Base-by-base conservation (phyloP, 257 asterid genomes). In the Striga asiatica region DNA sequence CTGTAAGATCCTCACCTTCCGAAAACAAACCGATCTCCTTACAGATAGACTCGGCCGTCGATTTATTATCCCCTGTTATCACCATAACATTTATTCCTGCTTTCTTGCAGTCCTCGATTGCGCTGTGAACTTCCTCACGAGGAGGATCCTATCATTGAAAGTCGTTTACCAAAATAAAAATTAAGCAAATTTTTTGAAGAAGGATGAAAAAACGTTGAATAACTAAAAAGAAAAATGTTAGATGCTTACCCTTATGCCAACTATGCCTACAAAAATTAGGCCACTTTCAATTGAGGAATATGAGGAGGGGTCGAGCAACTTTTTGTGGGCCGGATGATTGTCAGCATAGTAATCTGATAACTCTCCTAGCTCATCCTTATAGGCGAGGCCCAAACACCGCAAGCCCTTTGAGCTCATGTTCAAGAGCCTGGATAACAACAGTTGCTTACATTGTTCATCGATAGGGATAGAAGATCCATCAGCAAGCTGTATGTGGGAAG, bases 31-130 rank as follows among this genome's bases (percentile, higher is more conserved):
- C 53, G 34, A 89, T 86, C 66, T 89, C 97, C 59, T 60, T 73
- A 54, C 97, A 85, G 39, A 89, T 80, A 17, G 96, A 89, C 70
- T 89, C 97, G 5, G 96, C 96, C n/a, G 97, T 89, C 41, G 84
- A 79, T 76, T 89, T 89, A 61, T 89, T 85, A 72, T 89, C 97
- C 38, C 97, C 97, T 2, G 97, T 89, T 69, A 89, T 85, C 58
- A 89, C 97, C 84, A 85, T 79, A 8, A 89, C 95, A 43, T 73
- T 71, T 47, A 89, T 89, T 57, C 97, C 96, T 9, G 97, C 97
- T 64, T 64, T 81, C 58, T 80, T 72, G 62, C 97, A 89, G 35
- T 79, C 94, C 49, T 83, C 83, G 17, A 89, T 66, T 51, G 97
- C 93, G 59, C 37, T 67, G 47, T 56, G 69, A 71, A 89, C 93